These are phyloP conservation scores for Termitomyces sp. DNA, from an alignment of 768 basidiomycete genomes.

Conservation along the genomic window DNA sequence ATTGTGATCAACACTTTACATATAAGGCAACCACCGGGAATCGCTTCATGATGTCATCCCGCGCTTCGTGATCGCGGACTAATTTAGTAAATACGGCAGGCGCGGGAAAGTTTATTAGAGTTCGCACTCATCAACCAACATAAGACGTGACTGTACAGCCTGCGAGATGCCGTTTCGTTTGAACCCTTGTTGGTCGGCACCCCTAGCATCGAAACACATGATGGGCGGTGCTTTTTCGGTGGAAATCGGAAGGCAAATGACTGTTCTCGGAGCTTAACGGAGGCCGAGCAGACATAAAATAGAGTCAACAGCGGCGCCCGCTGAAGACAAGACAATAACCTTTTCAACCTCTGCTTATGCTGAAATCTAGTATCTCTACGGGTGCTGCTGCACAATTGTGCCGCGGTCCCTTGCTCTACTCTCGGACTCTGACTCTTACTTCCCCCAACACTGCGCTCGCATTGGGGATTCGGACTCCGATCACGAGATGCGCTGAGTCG, in stretches of 20 bases:
- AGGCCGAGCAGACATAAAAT: constrained; percentile 14
- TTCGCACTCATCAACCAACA: not conserved
- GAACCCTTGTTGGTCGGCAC: not conserved
- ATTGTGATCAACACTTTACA: not conserved
- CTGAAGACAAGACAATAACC: not conserved
- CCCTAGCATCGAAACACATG: not conserved
- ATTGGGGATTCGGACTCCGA: not conserved
- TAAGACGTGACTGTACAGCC: not conserved
- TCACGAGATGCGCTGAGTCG: not conserved
- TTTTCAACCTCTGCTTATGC: constrained; percentile 6
- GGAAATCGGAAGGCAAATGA: constrained; percentile 8
- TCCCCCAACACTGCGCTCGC: not conserved
- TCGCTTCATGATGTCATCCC: constrained; percentile 6
- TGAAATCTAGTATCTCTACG: constrained; percentile 14
- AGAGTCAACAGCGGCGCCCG: constrained; percentile 4
- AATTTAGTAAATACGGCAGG: not conserved
- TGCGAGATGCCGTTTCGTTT: not conserved
- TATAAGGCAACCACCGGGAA: constrained; percentile 4
- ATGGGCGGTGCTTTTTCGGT: constrained; percentile 12
- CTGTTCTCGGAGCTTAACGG: constrained; percentile 18
- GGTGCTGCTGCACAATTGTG: constrained; percentile 13
- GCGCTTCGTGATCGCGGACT: not conserved
- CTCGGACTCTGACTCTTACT: constrained; percentile 9
- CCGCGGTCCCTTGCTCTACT: constrained; percentile 11
- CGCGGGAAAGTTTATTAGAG: not conserved